phyloP scores from a whole-genome alignment of 208 protist genomes.

The Acanthamoeba royreba region DNA sequence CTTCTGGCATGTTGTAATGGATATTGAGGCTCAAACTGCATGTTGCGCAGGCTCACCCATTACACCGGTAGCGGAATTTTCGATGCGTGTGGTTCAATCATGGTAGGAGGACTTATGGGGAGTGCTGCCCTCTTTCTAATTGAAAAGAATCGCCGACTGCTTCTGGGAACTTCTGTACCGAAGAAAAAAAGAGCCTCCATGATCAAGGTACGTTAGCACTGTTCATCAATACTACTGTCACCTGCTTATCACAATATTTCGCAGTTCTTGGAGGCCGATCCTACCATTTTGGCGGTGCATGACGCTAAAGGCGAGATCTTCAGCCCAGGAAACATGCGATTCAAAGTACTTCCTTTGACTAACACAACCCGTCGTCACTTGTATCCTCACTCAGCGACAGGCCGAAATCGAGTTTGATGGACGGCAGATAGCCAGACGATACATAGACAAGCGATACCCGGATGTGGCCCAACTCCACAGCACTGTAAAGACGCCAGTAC shows the following conservation, averaged over 20 bases:
- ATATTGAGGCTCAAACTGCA: neutral
- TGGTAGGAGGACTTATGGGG: neutral
- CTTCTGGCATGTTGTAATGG: neutral
- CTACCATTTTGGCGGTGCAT: neutral
- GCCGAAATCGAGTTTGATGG: constrained; percentile 41
- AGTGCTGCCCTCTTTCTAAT: constrained; percentile 15
- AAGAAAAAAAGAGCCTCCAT: neutral
- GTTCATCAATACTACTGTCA: neutral
- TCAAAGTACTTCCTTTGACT: neutral
- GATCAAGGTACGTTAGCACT: neutral
- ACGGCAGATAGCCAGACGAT: neutral
- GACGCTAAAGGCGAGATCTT: constrained; percentile 15
- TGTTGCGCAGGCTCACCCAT: neutral
- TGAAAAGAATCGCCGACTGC: constrained; percentile 12
- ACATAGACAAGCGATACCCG: neutral
- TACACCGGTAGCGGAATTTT: neutral
- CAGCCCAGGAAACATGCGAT: constrained; percentile 5
- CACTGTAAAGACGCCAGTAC: neutral
- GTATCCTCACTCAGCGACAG: neutral
- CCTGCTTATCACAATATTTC: neutral
- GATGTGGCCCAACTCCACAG: neutral
- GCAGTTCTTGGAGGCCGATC: neutral
- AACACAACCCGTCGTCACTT: neutral
- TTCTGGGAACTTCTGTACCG: neutral
- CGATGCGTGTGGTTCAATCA: neutral